These are phyloP conservation scores for Gracilariopsis chorda DNA, from an alignment of 23 red algal genomes.

Conservation along the genomic window DNA sequence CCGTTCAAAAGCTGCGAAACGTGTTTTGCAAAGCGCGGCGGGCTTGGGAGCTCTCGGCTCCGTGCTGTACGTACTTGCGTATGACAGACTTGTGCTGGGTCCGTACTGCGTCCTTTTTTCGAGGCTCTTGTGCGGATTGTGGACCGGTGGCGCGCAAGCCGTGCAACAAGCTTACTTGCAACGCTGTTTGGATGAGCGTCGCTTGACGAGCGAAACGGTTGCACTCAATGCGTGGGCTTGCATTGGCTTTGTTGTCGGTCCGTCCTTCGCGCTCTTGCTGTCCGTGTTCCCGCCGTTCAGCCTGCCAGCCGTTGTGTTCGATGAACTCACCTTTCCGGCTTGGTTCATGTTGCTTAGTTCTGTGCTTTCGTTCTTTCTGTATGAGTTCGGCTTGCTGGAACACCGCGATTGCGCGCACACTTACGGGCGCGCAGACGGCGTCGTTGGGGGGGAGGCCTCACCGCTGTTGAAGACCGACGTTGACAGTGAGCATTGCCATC, in stretches of 20 bases:
- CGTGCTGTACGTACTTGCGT: slow-evolving; percentile 29
- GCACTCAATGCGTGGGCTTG: slow-evolving; percentile 19
- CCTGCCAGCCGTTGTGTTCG: background rate
- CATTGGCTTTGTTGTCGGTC: slow-evolving; percentile 56
- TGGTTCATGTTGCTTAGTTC: slow-evolving; percentile 33
- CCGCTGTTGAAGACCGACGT: too few relatives aligned
- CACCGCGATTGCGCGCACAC: background rate
- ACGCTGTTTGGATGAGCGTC: background rate
- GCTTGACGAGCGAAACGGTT: slow-evolving; percentile 18
- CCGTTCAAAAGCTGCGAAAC: background rate
- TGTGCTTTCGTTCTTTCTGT: slow-evolving; percentile 3
- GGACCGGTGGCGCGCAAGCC: slow-evolving; percentile 64
- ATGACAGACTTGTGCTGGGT: background rate
- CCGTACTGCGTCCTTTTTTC: background rate
- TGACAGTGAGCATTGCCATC: too few relatives aligned
- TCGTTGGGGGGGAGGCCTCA: too few relatives aligned
- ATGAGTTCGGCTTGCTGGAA: background rate
- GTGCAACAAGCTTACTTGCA: slow-evolving; percentile 44
- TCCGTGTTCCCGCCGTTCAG: background rate
- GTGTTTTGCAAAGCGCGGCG: background rate
- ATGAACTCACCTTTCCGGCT: slow-evolving; percentile 52
- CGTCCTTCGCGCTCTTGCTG: background rate
- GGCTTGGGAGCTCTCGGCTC: slow-evolving; percentile 18
- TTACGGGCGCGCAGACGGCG: too few relatives aligned
- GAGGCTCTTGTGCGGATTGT: slow-evolving; percentile 17